Evolutionary conservation across 2,329 filamentous ascomycete species (phyloP).

Genomic region (Talaromyces pinophilus): DNA sequence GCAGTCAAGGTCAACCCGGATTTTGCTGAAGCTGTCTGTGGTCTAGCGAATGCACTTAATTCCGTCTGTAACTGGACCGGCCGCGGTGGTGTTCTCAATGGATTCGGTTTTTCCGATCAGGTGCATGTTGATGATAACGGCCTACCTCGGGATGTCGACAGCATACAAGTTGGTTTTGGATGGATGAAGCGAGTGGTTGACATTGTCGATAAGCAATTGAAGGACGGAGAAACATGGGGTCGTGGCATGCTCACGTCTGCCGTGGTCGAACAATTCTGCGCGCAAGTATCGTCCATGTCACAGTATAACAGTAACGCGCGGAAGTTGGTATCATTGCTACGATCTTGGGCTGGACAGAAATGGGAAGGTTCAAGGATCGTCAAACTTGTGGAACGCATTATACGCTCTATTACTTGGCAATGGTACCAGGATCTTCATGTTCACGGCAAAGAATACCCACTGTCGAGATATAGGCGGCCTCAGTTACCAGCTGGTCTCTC

Average conservation of each 20-base stretch:
- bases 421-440: slow-evolving; percentile 87
- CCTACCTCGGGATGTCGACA: slow-evolving; percentile 73
- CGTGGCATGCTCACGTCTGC: slow-evolving; percentile 64
- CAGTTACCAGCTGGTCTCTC: slow-evolving; percentile 71
- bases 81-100: slow-evolving; percentile 79
- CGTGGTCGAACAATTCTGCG: slow-evolving; percentile 54
- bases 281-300: slow-evolving; percentile 47
- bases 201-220: slow-evolving; percentile 84
- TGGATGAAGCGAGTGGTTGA: slow-evolving; percentile 89
- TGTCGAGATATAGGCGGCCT: slow-evolving; percentile 68
- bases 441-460: slow-evolving; percentile 57
- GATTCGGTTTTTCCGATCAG: slow-evolving; percentile 72
- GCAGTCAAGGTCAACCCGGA: slow-evolving; percentile 90
- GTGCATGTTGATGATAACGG: slow-evolving; percentile 91
- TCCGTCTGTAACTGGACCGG: slow-evolving; percentile 95
- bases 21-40: slow-evolving; percentile 96
- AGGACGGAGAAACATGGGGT: slow-evolving; percentile 85
- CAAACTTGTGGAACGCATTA: slow-evolving; percentile 79
- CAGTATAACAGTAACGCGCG: slow-evolving; percentile 31
- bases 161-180: slow-evolving; percentile 65
- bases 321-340: slow-evolving; percentile 42
- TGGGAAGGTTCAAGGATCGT: slow-evolving; percentile 90
- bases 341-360: slow-evolving; percentile 68
- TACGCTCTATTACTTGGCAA: slow-evolving; percentile 73
- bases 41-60: slow-evolving; percentile 89